Percentiles rank a stretch among this genome's conserved stretches.
Evolutionary conservation across 2,329 filamentous ascomycete genomes (phyloP).

Genomic region (Apiospora kogelbergensis): DNA sequence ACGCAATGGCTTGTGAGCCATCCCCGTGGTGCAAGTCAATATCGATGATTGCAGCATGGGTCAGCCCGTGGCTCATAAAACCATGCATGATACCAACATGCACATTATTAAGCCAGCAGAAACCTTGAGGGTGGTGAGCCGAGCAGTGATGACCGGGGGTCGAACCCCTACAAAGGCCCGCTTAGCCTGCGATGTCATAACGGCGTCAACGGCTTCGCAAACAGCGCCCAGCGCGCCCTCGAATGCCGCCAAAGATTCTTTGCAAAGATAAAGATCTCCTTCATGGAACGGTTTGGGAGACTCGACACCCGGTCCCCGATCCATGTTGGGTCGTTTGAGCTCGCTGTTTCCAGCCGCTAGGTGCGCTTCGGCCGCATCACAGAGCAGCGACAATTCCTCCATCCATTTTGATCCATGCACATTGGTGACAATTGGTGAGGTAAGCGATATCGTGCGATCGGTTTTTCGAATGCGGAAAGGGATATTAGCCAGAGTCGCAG

Average conservation of each 20-base stretch:
- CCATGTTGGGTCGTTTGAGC: conserved; percentile 67
- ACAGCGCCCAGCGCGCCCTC: conserved; percentile 91
- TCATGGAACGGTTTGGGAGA: conserved; percentile 68
- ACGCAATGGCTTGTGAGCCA: conserved; percentile 92
- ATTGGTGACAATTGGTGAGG: conserved; percentile 77
- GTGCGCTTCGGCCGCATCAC: conserved; percentile 74
- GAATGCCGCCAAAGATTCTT: conserved; percentile 82
- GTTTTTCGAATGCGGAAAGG: conserved; percentile 89
- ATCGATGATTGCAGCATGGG: conserved; percentile 90
- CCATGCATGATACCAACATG: conserved; percentile 95
- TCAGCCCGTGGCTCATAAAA: conserved; percentile 78
- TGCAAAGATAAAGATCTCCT: conserved; percentile 87
- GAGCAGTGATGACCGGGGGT: conserved; percentile 95
- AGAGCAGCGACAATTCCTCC: conserved; percentile 85
- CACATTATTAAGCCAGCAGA: conserved; percentile 98
- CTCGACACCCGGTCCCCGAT: conserved; percentile 45
- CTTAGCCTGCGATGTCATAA: conserved; percentile 67
- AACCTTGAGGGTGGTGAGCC: conserved; percentile 83
- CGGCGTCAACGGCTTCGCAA: conserved; percentile 85
- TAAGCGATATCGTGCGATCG: conserved; percentile 66
- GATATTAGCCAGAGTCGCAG: conserved; percentile 54
- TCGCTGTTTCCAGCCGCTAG: conserved; percentile 75
- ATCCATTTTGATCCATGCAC: conserved; percentile 94
- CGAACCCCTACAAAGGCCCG: conserved; percentile 90
- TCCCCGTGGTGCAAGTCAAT: conserved; percentile 92